Conservation (phyloP, 2,329 filamentous ascomycete species). For the Talaromyces sp. region DNA sequence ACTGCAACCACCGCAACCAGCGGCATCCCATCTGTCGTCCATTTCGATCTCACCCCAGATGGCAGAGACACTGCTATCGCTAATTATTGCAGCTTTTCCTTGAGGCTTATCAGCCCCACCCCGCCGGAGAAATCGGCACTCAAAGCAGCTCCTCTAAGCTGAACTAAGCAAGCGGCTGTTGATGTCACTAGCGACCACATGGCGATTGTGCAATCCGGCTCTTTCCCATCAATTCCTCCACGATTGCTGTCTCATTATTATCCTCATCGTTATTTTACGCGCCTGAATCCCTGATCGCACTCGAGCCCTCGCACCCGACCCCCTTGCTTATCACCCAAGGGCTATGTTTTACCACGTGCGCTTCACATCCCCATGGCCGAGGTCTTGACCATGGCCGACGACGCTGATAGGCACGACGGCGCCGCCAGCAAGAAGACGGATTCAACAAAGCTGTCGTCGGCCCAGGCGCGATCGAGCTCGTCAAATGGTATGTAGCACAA, state of each 20-base stretch:
- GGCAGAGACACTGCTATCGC: background rate
- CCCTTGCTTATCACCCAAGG: background rate
- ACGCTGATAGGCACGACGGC: conserved; percentile 12
- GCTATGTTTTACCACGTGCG: conserved; percentile 10
- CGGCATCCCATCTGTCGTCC: background rate
- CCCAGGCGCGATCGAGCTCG: background rate
- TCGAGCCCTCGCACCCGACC: background rate
- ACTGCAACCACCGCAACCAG: background rate
- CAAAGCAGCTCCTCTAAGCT: background rate
- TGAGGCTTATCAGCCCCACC: background rate
- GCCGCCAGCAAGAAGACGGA: conserved; percentile 18
- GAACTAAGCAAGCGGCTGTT: background rate
- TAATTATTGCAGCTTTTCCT: background rate
- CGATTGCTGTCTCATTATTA: background rate
- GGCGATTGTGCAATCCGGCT: background rate
- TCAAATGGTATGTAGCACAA: conserved; percentile 5
- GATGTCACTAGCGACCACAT: conserved; percentile 1
- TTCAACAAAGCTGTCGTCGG: conserved; percentile 19
- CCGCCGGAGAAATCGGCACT: background rate
- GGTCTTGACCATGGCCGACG: conserved; percentile 23
- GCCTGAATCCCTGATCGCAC: background rate
- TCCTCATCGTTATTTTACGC: background rate
- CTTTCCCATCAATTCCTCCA: background rate
- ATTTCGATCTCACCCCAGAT: background rate
- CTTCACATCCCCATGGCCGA: conserved; percentile 24